Base-by-base conservation (phyloP, 2,329 filamentous ascomycete genomes). In the Sporothrix inflata region DNA sequence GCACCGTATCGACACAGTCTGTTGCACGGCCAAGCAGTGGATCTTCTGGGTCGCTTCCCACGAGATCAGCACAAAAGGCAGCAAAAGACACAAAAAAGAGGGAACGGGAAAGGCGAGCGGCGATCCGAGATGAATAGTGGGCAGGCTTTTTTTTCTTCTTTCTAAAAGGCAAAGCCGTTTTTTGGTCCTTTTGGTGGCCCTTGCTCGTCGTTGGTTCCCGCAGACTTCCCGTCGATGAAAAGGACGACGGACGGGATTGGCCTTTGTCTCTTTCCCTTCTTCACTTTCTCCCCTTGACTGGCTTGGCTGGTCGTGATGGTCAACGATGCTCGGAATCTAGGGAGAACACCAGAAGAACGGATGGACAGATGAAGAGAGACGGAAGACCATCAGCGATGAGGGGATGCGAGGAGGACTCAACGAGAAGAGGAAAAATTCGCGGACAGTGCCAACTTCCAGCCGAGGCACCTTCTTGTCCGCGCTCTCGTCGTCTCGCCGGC, bases 111-210 rank as follows among this genome's bases (percentile, higher is more conserved):
- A 57, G 16, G 14, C 67, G 12, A 69, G 67, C 66, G 51, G 21
- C 67, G 51, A 60, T 69, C 67, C 67, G 67, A 69, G 67, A 69
- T 69, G 51, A 69, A 60, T 42, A 57, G 51, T 60, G 51, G 67
- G 66, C 66, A n/a, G 30, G 40, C 40, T 6, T 57, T 42, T 45
- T 14, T 63, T 63, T 61, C 6, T n/a, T n/a, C n/a, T n/a, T n/a
- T n/a, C n/a, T n/a, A n/a, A n/a, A n/a, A 63, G 38, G 38, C 57
- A 42, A 42, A 63, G 34, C 38, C 57, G 38, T 63, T 63, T 42
- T 21, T 12, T 57, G n/a, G 34, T 60, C 14, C 27, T 38, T 60
- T 42, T 63, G 57, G 19, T 24, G 53, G 27, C 5, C 53, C 14
- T 34, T 38, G 12, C 27, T n/a, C 19, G 24, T 30, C 14, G 53